Base-by-base conservation (phyloP, 768 basidiomycete genomes). In the Kockovaella imperatae region DNA sequence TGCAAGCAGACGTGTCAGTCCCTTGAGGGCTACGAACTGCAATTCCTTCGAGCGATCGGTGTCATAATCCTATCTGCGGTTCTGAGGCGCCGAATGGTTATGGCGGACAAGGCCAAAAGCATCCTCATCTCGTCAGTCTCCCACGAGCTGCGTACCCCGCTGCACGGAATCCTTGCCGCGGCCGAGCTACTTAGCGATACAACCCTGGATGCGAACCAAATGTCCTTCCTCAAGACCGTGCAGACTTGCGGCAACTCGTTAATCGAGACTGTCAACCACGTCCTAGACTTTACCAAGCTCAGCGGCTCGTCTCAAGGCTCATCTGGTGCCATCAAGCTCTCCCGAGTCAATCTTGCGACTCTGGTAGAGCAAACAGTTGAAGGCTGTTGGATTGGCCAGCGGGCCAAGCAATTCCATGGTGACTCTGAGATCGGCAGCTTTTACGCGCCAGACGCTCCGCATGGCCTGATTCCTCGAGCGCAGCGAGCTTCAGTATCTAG, bases 241-340 rank as follows among this genome's bases (percentile, higher is more conserved):
- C 86, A 90, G 68, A 89, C 87, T 5, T 95, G 90, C 63, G 90
- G 89, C 13, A 91, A 84, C n/a, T 88, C 87, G 1, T 77, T 96
- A 1, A 87, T 91, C 34, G 91, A 96, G 74, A 93, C 90, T 0
- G 89, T 96, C 41, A 95, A 95, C 63, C 91, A 96, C 59, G 91
- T 96, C 4, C 75, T 96, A 23, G 91, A 96, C 68, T 96, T 91
- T 64, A 93, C 89, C 25, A 96, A 96, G 64, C 77, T 93, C 20
- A 89, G 86, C 52, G 89, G 88, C 18, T 86, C 84, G 59, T 76
- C 81, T 38, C 86, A 86, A 65, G 77, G 6, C 82, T 86, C 64
- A 0, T 40, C 42, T 10, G 84, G 83, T 54, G 17, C 50, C 2
- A 38, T 54, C 23, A 75, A 78, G 17, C 78, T 79, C 7, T 78